Evolutionary conservation across 164 flowering plant genomes (phyloP).

Genomic region (Magnolia officinalis): DNA sequence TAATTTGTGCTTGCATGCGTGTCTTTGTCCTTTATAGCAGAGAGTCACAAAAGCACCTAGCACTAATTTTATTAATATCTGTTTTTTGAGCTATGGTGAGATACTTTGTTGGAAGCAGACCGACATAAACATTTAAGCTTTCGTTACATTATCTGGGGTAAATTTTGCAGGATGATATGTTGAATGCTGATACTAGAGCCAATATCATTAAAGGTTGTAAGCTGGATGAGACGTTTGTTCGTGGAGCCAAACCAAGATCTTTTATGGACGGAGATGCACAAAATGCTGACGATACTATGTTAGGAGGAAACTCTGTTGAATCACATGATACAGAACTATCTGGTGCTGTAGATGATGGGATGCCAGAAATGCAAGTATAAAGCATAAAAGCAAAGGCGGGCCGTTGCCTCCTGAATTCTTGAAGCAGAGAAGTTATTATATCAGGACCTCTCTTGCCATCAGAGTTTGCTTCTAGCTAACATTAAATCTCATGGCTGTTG

Average conservation of each 20-base stretch:
- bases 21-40: no score
- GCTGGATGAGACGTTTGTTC: conserved; percentile 13
- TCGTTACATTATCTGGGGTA: neutral
- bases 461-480: conserved; percentile 37
- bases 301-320: conserved; percentile 17
- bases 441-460: conserved; percentile 61
- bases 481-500: neutral
- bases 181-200: conserved; percentile 24
- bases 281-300: conserved; percentile 20
- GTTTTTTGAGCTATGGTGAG: neutral
- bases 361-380: conserved; percentile 11
- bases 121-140: neutral
- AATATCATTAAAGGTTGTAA: conserved; percentile 37
- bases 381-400: conserved; percentile 6
- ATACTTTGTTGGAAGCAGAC: neutral
- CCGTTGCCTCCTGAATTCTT: conserved; percentile 22
- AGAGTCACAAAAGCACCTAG: no score
- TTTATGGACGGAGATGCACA: conserved; percentile 22
- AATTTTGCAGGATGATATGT: conserved; percentile 26
- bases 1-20: no score
- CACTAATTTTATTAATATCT: neutral
- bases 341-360: conserved; percentile 19
- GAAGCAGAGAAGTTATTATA: conserved; percentile 31
- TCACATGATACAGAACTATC: conserved; percentile 22
- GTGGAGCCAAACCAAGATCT: conserved; percentile 25